phyloP scores from a whole-genome alignment of 495 filamentous ascomycete genomes.

The Chaetomium fimeti region DNA sequence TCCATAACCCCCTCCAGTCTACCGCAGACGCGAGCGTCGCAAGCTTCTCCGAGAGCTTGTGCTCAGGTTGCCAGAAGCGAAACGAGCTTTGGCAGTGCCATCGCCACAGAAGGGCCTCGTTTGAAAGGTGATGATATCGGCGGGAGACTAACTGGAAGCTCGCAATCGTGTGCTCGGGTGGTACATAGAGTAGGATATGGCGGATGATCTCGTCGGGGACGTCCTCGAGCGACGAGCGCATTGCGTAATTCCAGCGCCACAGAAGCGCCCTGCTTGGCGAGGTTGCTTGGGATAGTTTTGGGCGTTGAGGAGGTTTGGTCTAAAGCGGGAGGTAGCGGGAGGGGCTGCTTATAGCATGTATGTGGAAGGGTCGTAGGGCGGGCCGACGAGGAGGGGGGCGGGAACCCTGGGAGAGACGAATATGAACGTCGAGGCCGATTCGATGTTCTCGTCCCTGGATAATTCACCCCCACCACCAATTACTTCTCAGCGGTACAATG shows the following conservation, averaged over 20 bases:
- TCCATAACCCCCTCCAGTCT: slow-evolving; percentile 76
- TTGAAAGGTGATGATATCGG: slow-evolving; percentile 61
- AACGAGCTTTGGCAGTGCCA: slow-evolving; percentile 66
- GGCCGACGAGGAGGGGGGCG: not conserved
- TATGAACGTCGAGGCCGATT: no score
- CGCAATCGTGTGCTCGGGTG: slow-evolving; percentile 52
- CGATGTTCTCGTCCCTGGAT: no score
- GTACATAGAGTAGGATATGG: slow-evolving; percentile 60
- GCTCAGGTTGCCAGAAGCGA: slow-evolving; percentile 68
- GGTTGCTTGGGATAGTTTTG: not conserved
- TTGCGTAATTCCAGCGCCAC: slow-evolving; percentile 19
- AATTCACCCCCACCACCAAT: no score
- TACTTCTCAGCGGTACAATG: no score
- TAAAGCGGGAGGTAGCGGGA: not conserved
- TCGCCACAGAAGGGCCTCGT: slow-evolving; percentile 76
- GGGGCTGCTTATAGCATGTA: not conserved
- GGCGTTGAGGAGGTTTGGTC: not conserved
- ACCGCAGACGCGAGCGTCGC: slow-evolving; percentile 50
- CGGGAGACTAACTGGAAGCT: slow-evolving; percentile 59
- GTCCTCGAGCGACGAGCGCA: slow-evolving; percentile 36
- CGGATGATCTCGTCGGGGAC: slow-evolving; percentile 75
- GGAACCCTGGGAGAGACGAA: not conserved
- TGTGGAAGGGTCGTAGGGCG: not conserved
- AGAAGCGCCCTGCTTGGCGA: not conserved
- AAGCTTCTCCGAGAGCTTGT: slow-evolving; percentile 61